A percentile compares a stretch with the other conserved stretches of the same genome.
Evolutionary conservation across 495 filamentous ascomycete genomes (phyloP).

Genomic region (Aspergillus funiculosus): DNA sequence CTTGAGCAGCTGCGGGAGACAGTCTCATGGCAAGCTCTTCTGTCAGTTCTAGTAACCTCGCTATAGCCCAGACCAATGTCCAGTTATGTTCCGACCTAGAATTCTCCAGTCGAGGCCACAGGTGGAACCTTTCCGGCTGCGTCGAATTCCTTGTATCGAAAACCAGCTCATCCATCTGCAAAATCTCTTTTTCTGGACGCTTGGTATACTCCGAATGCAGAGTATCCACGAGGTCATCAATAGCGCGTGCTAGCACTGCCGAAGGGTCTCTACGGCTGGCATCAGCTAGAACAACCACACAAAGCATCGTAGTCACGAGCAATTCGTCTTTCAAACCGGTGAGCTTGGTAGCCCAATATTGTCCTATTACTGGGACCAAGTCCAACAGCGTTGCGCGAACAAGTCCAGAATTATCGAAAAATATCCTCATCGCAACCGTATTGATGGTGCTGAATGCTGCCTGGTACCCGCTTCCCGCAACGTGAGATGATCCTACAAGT

Average conservation of each 20-base stretch:
- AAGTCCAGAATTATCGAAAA: conserved; percentile 62
- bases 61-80: conserved; percentile 41
- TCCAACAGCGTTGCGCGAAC: conserved; percentile 50
- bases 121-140: conserved; percentile 17
- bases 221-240: conserved; percentile 54
- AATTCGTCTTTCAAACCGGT: conserved; percentile 62
- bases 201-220: conserved; percentile 67
- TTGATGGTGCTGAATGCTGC: conserved; percentile 72
- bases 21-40: conserved; percentile 20
- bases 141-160: conserved; percentile 40
- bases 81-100: conserved; percentile 45
- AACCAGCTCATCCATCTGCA: conserved; percentile 68
- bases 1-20: conserved; percentile 10
- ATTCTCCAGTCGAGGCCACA: conserved; percentile 39
- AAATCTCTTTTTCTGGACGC: conserved; percentile 62
- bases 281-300: conserved; percentile 34
- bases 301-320: conserved; percentile 62
- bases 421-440: conserved; percentile 54
- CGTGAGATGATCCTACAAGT: conserved; percentile 56
- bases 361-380: conserved; percentile 63
- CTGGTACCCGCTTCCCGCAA: conserved; percentile 58
- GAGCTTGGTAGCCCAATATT: conserved; percentile 67
- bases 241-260: conserved; percentile 22
- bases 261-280: conserved; percentile 23
- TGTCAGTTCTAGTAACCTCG: conserved; percentile 29